Base-by-base conservation (phyloP, 2,329 filamentous ascomycete species). In the Blastomyces gilchristii region DNA sequence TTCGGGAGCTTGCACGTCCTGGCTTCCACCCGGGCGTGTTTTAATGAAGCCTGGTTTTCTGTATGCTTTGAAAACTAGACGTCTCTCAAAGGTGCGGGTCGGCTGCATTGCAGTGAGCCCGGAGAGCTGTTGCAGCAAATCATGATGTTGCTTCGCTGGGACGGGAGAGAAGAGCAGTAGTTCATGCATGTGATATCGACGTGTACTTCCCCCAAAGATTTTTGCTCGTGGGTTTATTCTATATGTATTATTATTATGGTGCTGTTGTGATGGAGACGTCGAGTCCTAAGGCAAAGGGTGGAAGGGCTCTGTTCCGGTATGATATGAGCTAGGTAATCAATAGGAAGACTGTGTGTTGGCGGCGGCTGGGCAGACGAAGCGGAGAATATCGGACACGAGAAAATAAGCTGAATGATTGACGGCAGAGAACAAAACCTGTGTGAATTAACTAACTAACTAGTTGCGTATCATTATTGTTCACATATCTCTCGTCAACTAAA, bases 21-120 rank as follows among this genome's bases (percentile, higher is more conserved):
- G 78, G 68, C 73, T 77, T 50, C 75, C 76, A 43, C 77, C 77
- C n/a, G 72, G 70, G 25, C 73, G 74, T 58, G 73, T 70, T 63
- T 72, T 75, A 66, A 73, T 69, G 59, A 75, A 67, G 6, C 76
- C 77, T 62, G 73, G 76, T 71, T 81, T 78, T 68, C 79, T 77
- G 68, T 75, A 74, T 63, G 83, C 82, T 67, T 81, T 82, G 78
- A 84, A 87, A 68, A 87, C 72, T 67, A 85, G 73, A 70, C 81
- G 80, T 63, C 84, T 80, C 71, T 86, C 81, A 59, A 81, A 70
- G 60, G 80, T 72, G 63, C 77, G 76, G 68, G 78, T 77, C 49
- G 85, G 85, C 70, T 85, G 84, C 79, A 84, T 84, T 68, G 81
- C 83, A 59, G 84, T 81, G 62, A 86, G 74, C 61, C 85, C 85